Evolutionary conservation across 108 stramenopile species (phyloP), one percentile per base, ranked within the genome.

Genomic region (Skeletonema potamos): DNA sequence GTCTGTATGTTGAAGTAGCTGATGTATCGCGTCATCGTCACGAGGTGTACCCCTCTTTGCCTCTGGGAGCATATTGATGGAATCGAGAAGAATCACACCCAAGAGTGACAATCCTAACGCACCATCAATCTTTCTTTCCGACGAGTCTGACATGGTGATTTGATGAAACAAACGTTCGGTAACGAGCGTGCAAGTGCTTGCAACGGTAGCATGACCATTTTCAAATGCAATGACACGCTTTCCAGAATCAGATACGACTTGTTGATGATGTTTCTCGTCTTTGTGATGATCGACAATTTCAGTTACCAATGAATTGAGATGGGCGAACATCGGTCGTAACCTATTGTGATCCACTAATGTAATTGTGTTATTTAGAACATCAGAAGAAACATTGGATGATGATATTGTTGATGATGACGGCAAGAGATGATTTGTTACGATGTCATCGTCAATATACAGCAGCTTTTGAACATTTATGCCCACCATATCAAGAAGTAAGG

Each of bases 241-340:
- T 17, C 86, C 80, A n/a, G 63, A 58, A 10, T 69, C 80, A 15
- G 32, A 29, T 9, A 64, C 61, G 2, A 85, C 87, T 10, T 86
- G 64, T 11, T 56, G 55, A 70, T 92, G 89, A 54, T 59, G 57
- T 1, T 43, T 56, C 66, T 89, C 86, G 71, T 94, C 93, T 36
- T 79, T 58, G 66, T 94, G 93, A 80, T 94, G 93, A 73, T 94
- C 93, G 4, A 89, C 8, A 64, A 94, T 94, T 63, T 83, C 88
- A 29, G 67, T 70, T 62, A 37, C 66, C 57, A 43, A 57, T 15
- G 27, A 10, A n/a, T 62, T 67, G 0, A 79, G 54, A 59, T 72
- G 71, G 6, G 65, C 29, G 27, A 68, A 54, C 6, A 71, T 68
- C 6, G n/a, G 67, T 43, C 66, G 59, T 13, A 79, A 62, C 27